Percentiles rank a stretch among this genome's conserved stretches.
Conservation (phyloP, 495 filamentous ascomycete species). For the Penicillium pancosmium region DNA sequence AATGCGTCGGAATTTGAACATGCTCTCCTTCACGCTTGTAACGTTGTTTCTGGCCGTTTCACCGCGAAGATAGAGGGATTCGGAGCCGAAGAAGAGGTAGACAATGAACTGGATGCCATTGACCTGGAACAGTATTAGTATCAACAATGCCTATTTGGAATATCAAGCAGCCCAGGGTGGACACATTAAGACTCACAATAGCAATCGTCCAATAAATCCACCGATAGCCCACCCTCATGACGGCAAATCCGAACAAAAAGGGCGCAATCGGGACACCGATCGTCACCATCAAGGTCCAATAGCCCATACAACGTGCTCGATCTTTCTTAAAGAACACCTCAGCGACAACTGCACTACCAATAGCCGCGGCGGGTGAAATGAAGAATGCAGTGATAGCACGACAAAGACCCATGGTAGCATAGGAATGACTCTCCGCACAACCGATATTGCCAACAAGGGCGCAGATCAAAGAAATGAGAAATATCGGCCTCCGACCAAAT, state of each 20-base stretch:
- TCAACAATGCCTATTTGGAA: neutral
- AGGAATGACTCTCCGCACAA: conserved; percentile 47
- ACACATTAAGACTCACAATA: conserved; percentile 31
- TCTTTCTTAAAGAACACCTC: conserved; percentile 52
- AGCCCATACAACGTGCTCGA: conserved; percentile 48
- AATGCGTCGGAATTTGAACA: conserved; percentile 49
- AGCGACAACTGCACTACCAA: conserved; percentile 48
- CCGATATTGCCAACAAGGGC: conserved; percentile 52
- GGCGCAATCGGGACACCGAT: conserved; percentile 49
- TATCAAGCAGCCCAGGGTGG: neutral
- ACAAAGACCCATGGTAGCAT: conserved; percentile 42
- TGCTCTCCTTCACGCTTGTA: conserved; percentile 27
- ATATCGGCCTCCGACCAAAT: conserved; percentile 55
- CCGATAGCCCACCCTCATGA: conserved; percentile 44
- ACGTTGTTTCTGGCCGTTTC: conserved; percentile 9
- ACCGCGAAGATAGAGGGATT: conserved; percentile 52
- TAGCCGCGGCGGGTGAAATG: conserved; percentile 49
- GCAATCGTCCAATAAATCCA: conserved; percentile 50
- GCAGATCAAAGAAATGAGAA: conserved; percentile 49
- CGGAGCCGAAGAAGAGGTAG: conserved; percentile 56
- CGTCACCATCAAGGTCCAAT: conserved; percentile 46
- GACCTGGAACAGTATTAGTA: conserved; percentile 30
- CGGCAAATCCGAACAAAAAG: conserved; percentile 52
- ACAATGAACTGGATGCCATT: conserved; percentile 58
- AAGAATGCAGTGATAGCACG: conserved; percentile 53